phyloP scores from a whole-genome alignment of 257 asterid species.

The Solanum habrochaites region DNA sequence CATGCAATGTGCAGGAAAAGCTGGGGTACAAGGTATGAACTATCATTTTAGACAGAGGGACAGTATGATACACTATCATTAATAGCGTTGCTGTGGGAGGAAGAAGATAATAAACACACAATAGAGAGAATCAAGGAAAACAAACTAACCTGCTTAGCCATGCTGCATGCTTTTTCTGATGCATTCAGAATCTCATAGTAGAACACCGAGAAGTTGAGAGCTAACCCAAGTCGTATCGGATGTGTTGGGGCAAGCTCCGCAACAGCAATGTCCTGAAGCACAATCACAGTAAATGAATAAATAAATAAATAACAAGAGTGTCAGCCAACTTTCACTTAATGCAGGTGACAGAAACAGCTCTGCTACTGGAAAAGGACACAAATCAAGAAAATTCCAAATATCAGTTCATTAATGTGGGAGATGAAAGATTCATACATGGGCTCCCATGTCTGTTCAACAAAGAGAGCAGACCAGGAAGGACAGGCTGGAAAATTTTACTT shows the following conservation, averaged over 20 bases:
- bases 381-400: background rate
- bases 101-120: background rate
- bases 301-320: too few relatives aligned
- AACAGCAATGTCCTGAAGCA: conserved; percentile 39
- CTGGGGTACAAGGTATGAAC: background rate
- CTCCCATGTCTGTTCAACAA: background rate
- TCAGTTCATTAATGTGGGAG: background rate
- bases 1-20: background rate
- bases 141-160: conserved; percentile 54
- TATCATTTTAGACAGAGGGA: background rate
- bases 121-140: background rate
- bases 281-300: background rate
- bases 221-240: conserved; percentile 27
- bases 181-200: conserved; percentile 56
- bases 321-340: background rate
- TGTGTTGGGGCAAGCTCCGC: conserved; percentile 50
- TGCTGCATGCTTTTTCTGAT: conserved; percentile 54
- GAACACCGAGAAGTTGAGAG: conserved; percentile 55
- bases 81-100: background rate
- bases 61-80: background rate
- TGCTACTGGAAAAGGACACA: background rate
- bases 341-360: background rate
- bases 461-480: background rate
- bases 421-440: background rate
- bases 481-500: background rate